Percentiles rank a stretch among this genome's conserved stretches.
Evolutionary conservation across 768 basidiomycete genomes (phyloP).

Genomic region (Tulasnella calospora): DNA sequence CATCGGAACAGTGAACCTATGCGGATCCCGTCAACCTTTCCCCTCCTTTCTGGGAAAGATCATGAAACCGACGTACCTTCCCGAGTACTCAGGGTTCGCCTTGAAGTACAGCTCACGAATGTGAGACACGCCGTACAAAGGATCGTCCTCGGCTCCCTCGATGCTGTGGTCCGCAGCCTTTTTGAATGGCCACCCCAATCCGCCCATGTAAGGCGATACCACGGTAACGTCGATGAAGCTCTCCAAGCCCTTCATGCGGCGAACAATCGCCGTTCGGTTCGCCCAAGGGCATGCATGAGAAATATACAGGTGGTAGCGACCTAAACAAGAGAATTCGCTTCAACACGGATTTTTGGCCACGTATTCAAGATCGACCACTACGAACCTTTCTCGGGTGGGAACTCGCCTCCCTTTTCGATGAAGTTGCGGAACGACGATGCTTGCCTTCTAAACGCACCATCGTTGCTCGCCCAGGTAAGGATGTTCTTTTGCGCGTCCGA

Average conservation of each 20-base stretch:
- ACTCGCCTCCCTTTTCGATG: constrained; percentile 39
- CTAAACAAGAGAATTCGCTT: background rate
- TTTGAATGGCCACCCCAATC: constrained; percentile 77
- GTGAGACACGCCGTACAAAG: constrained; percentile 61
- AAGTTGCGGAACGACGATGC: constrained; percentile 39
- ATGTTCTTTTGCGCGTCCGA: constrained; percentile 30
- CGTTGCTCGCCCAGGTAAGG: constrained; percentile 38
- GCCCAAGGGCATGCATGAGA: constrained; percentile 80
- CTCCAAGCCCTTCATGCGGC: constrained; percentile 90
- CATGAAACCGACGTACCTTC: constrained; percentile 52
- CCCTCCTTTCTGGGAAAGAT: background rate
- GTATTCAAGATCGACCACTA: background rate
- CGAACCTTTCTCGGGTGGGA: constrained; percentile 42
- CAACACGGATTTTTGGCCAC: background rate
- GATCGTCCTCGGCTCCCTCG: constrained; percentile 70
- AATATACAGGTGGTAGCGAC: constrained; percentile 28
- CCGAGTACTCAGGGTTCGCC: constrained; percentile 64
- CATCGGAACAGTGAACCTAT: constrained; percentile 77
- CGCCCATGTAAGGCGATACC: constrained; percentile 84
- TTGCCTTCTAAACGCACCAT: constrained; percentile 42
- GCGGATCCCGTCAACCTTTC: background rate
- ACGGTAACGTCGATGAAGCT: constrained; percentile 65
- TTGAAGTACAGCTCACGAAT: constrained; percentile 82
- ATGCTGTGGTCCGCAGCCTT: constrained; percentile 54
- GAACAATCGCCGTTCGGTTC: constrained; percentile 79